Percentiles rank a stretch among this genome's conserved stretches.
These are phyloP conservation scores for Chrysopogon serrulatus DNA, from an alignment of 176 grass and related monocot species.

Conservation along the genomic window DNA sequence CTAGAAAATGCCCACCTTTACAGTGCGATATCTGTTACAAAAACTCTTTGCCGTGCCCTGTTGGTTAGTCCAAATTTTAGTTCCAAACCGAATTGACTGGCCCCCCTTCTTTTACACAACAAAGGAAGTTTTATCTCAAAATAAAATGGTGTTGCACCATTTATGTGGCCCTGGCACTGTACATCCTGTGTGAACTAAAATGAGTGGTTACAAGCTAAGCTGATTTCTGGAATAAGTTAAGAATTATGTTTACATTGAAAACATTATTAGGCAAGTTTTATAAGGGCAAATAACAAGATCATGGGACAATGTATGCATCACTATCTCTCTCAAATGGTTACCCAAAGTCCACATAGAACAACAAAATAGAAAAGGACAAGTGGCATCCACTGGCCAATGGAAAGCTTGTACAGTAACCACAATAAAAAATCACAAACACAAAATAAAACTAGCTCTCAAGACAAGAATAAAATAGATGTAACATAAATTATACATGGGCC, in stretches of 20 bases:
- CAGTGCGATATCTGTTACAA: no score
- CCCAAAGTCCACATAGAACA: neutral
- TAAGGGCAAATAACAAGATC: neutral
- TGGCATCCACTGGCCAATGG: neutral
- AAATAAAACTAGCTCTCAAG: neutral
- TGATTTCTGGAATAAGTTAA: neutral
- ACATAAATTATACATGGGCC: no score
- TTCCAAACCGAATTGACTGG: no score
- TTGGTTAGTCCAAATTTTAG: no score
- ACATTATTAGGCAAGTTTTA: neutral
- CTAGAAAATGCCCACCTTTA: no score
- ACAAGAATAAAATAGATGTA: neutral
- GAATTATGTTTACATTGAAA: neutral
- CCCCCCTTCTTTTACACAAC: no score
- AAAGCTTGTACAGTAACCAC: neutral
- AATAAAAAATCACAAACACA: neutral
- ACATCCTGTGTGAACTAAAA: no score
- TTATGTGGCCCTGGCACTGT: no score
- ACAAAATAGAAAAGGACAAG: neutral
- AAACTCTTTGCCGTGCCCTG: no score
- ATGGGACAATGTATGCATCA: neutral
- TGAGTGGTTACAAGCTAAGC: no score
- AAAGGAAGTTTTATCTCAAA: no score
- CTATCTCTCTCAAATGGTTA: neutral
- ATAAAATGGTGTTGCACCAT: no score